Conservation (phyloP, 2,329 filamentous ascomycete species). For the Trichoderma guizhouense region DNA sequence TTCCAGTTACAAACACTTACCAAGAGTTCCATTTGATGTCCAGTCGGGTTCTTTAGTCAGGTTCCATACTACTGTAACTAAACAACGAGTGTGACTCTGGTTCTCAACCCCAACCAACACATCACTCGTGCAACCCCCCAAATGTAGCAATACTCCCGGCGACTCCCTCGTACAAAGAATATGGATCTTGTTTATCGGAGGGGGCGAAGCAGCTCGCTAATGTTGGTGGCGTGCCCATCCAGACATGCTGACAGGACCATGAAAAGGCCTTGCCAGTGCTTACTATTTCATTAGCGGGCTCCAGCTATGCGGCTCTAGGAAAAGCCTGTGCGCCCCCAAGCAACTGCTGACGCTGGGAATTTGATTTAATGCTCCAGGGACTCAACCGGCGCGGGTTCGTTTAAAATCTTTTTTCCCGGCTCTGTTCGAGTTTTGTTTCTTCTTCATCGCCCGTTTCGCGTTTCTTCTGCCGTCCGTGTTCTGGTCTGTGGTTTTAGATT, state of each 20-base stretch:
- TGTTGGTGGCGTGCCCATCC: not conserved
- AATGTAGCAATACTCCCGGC: not conserved
- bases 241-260: slow-evolving; percentile 9
- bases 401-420: not conserved
- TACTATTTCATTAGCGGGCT: not conserved
- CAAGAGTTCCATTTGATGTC: not conserved
- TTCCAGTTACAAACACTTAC: not conserved
- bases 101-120: no score
- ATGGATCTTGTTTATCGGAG: not conserved
- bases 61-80: no score
- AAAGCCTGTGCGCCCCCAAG: slow-evolving; percentile 6
- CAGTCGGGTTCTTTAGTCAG: no score
- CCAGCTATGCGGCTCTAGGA: slow-evolving; percentile 13
- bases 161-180: not conserved
- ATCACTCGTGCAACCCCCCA: no score
- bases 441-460: not conserved
- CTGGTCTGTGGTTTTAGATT: not conserved
- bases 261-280: slow-evolving; percentile 11
- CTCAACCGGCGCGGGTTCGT: not conserved
- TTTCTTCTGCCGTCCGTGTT: not conserved
- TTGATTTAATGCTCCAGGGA: not conserved
- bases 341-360: not conserved
- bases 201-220: slow-evolving; percentile 16
- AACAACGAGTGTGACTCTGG: no score
- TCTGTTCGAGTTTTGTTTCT: not conserved